A percentile compares a stretch with the other conserved stretches of the same genome.
These are phyloP conservation scores for Metschnikowia koreensis DNA, from an alignment of 805 yeast genomes.

Conservation along the genomic window DNA sequence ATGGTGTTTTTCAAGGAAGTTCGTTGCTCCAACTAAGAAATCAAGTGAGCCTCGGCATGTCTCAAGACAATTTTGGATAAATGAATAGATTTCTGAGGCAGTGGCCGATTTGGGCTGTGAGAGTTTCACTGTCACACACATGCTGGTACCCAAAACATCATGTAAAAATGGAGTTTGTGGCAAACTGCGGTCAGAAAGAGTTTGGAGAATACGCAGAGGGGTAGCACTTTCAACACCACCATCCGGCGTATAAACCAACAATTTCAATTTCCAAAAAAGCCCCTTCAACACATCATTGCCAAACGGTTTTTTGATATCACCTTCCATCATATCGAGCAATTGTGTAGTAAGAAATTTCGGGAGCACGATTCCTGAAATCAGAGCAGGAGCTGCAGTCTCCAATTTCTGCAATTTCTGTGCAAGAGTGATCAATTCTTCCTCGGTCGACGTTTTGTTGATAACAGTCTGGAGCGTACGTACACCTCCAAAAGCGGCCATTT, in stretches of 20 bases:
- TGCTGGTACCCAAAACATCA: conserved; percentile 4
- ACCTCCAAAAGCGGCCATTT: conserved; percentile 44
- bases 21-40: conserved; percentile 5
- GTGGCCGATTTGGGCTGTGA: background rate
- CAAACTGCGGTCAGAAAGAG: conserved; percentile 5
- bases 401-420: conserved; percentile 8
- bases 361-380: conserved; percentile 3
- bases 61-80: conserved; percentile 4
- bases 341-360: conserved; percentile 7
- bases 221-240: conserved; percentile 1
- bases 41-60: conserved; percentile 7
- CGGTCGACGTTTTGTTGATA: conserved; percentile 30
- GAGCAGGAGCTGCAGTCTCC: background rate
- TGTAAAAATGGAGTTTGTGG: conserved; percentile 9
- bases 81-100: conserved; percentile 1
- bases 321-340: conserved; percentile 7
- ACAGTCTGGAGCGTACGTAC: conserved; percentile 47
- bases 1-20: conserved; percentile 1
- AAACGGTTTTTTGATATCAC: background rate
- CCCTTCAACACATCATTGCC: conserved; percentile 3
- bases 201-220: conserved; percentile 3
- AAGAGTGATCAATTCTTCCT: conserved; percentile 7
- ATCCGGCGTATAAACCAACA: conserved; percentile 6
- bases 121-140: conserved; percentile 6
- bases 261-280: conserved; percentile 11